These are phyloP conservation scores for Nemania sp. DNA, from an alignment of 2,329 filamentous ascomycete species.

Conservation along the genomic window DNA sequence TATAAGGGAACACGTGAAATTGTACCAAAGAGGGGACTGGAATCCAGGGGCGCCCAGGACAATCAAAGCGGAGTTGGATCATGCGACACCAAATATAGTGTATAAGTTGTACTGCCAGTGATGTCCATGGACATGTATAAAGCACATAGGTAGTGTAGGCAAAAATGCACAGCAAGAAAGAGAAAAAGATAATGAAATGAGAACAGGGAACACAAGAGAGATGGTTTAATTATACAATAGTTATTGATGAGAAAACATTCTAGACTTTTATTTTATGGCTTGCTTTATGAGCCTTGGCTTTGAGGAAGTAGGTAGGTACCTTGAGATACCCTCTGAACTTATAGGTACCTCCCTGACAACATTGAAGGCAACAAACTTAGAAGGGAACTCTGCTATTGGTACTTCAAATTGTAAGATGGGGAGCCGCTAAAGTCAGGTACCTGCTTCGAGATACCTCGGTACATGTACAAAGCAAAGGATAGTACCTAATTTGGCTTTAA, in stretches of 20 bases:
- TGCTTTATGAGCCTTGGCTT: too few species aligned
- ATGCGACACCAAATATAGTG: slow-evolving; percentile 11
- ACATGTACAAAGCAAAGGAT: not conserved
- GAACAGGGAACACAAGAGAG: not conserved
- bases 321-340: too few species aligned
- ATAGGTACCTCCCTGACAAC: not conserved
- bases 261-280: not conserved
- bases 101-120: not conserved
- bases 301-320: not conserved
- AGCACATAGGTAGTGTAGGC: too few species aligned
- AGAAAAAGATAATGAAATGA: not conserved
- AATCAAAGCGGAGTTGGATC: slow-evolving; percentile 20
- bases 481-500: slow-evolving; percentile 21
- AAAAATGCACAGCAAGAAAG: not conserved
- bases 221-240: not conserved
- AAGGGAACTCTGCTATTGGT: not conserved
- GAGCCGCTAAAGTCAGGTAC: slow-evolving; percentile 1
- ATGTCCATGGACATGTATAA: not conserved
- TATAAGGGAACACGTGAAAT: slow-evolving; percentile 6
- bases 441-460: not conserved
- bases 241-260: not conserved
- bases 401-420: not conserved
- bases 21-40: slow-evolving; percentile 11
- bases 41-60: slow-evolving; percentile 22
- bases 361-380: not conserved